Evolutionary conservation across 2,329 filamentous ascomycete genomes (phyloP).

Genomic region (Colletotrichum phormii): DNA sequence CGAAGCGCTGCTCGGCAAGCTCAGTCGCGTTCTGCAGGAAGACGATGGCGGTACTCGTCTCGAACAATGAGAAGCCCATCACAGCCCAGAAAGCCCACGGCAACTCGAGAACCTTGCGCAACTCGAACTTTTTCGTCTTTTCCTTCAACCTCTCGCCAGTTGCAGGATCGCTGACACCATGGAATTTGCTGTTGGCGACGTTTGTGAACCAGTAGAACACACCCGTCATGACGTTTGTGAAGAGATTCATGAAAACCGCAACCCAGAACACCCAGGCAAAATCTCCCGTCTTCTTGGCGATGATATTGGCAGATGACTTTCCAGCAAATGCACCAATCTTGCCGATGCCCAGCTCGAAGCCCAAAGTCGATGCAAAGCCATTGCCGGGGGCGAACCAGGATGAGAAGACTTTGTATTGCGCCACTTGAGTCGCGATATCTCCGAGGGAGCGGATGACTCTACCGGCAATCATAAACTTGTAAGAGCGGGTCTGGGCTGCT

Average conservation of each 20-base stretch:
- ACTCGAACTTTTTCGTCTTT: conserved; percentile 67
- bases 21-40: conserved; percentile 71
- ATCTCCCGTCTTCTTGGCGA: conserved; percentile 66
- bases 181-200: conserved; percentile 60
- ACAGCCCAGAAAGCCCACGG: conserved; percentile 72
- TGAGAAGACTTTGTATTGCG: conserved; percentile 74
- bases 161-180: conserved; percentile 61
- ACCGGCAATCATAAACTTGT: conserved; percentile 70
- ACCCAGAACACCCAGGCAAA: conserved; percentile 74
- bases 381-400: conserved; percentile 72
- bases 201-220: conserved; percentile 68
- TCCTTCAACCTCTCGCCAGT: conserved; percentile 70
- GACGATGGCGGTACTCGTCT: conserved; percentile 66
- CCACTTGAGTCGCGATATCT: conserved; percentile 72
- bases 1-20: conserved; percentile 70
- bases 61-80: conserved; percentile 66
- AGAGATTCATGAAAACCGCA: conserved; percentile 72
- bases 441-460: conserved; percentile 66
- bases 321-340: conserved; percentile 72
- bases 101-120: conserved; percentile 65
- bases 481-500: conserved; percentile 66
- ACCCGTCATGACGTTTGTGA: conserved; percentile 66
- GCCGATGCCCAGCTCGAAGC: conserved; percentile 69
- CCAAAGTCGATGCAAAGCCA: conserved; percentile 71
- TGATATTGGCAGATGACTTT: conserved; percentile 70